Evolutionary conservation across 2,329 filamentous ascomycete genomes (phyloP), one percentile per base, ranked within the genome.

Genomic region (Simplicillium aogashimaense): DNA sequence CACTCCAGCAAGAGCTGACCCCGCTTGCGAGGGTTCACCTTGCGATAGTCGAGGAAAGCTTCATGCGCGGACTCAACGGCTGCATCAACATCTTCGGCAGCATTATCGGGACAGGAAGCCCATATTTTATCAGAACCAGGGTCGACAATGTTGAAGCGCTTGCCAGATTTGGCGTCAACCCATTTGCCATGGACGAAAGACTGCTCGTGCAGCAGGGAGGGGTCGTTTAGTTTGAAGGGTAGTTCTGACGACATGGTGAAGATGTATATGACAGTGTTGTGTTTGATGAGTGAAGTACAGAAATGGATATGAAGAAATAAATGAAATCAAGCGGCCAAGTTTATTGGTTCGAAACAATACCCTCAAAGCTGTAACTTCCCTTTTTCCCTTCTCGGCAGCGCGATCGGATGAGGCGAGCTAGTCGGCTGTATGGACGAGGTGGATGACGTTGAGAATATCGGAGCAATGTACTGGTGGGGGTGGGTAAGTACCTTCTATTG

Each of bases 121-220:
- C 71, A 77, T 3, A 60, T 47, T 35, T 60, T 59, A 46, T 67
- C 67, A 6, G 66, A 67, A 30, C 72, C 73, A 0, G 73, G 73
- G 43, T 77, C 71, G 13, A 72, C 48, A 9, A 76, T 65, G 43
- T 70, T 61, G 44, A 76, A 77, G 1, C 67, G 64, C 29, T 62
- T 59, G 37, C 65, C 65, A 25, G 63, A 66, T 34, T 61, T 63
- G 13, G 72, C 61, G 11, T 58, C 41, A 1, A 68, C 57, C 60
- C 67, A 70, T 48, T 66, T 46, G 38, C 70, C 66, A 41, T 73
- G 59, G 40, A 76, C 57, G 39, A 69, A 67, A 37, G 67, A 73
- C 44, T 74, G 65, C 33, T 64, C 64, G 29, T 68, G 62, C 13
- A 70, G 59, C 12, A 77, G 62, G 18, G 58, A 61, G 3, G 63